Evolutionary conservation across 495 filamentous ascomycete genomes (phyloP).

Genomic region (Lepraria neglecta): DNA sequence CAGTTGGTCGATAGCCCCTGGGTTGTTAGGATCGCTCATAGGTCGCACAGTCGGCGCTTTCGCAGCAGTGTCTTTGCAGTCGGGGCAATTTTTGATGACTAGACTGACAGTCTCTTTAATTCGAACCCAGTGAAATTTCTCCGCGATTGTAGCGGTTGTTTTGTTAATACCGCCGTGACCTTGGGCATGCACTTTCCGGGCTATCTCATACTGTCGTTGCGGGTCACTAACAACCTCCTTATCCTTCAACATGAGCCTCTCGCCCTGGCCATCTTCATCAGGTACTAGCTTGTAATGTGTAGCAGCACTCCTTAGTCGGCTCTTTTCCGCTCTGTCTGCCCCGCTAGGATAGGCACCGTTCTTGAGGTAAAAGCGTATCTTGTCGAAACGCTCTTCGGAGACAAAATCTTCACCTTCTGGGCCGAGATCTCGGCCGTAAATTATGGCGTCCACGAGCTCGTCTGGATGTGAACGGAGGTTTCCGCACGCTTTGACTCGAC

Average conservation of each 20-base stretch:
- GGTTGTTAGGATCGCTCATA: conserved; percentile 8
- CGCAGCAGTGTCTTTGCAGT: conserved; percentile 72
- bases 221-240: conserved; percentile 95
- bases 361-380: conserved; percentile 95
- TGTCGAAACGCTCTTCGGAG: conserved; percentile 95
- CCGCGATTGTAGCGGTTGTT: conserved; percentile 87
- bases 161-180: conserved; percentile 97
- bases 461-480: conserved; percentile 74
- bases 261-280: conserved; percentile 44
- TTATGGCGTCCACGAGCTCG: conserved; percentile 86
- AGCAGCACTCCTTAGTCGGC: conserved; percentile 81
- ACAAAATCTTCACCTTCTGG: conserved; percentile 77
- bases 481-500: conserved; percentile 80
- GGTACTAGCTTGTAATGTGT: conserved; percentile 85
- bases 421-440: conserved; percentile 85
- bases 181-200: conserved; percentile 62
- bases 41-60: conserved; percentile 43
- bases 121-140: conserved; percentile 95
- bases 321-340: conserved; percentile 92
- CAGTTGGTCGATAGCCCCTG: not conserved
- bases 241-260: conserved; percentile 90
- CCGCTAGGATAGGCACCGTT: conserved; percentile 89
- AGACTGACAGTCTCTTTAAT: conserved; percentile 96
- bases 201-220: conserved; percentile 86
- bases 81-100: conserved; percentile 84